Percentiles rank a stretch among this genome's conserved stretches.
Evolutionary conservation across 768 basidiomycete species (phyloP).

Genomic region (Leccinum variicolor): DNA sequence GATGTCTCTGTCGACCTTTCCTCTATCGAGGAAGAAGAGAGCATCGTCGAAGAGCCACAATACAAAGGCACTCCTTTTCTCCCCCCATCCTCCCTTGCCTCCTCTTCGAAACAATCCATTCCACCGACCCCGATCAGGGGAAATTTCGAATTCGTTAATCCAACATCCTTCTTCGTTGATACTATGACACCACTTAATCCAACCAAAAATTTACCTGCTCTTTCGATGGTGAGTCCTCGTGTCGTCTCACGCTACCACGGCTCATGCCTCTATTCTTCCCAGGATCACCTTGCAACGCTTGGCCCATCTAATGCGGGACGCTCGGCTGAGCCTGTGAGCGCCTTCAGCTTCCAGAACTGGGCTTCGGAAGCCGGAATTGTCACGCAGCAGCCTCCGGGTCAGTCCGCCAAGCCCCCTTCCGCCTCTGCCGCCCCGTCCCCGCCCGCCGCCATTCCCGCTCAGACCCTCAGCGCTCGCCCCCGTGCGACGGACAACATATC

Average conservation of each 20-base stretch:
- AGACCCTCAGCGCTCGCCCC: conserved; percentile 17
- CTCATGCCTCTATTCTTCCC: conserved; percentile 2
- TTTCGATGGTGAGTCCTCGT: conserved; percentile 27
- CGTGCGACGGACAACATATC: conserved; percentile 30
- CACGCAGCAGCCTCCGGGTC: conserved; percentile 16
- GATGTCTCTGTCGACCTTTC: conserved; percentile 1
- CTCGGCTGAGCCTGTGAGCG: conserved; percentile 13
- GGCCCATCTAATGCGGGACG: conserved; percentile 24
- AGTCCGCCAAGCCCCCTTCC: conserved; percentile 3
- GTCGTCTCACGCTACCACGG: not conserved
- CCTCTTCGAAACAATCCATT: conserved; percentile 10
- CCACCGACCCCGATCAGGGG: conserved; percentile 20
- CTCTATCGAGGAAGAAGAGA: conserved; percentile 20
- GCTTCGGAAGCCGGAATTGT: conserved; percentile 30
- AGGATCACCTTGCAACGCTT: conserved; percentile 30
- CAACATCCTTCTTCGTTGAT: conserved; percentile 24
- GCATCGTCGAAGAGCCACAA: conserved; percentile 17
- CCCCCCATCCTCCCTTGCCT: not conserved
- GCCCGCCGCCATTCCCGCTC: conserved; percentile 1
- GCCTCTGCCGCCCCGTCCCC: conserved; percentile 7
- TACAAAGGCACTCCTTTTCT: conserved; percentile 1
- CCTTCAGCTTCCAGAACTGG: conserved; percentile 29
- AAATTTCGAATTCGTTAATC: conserved; percentile 28
- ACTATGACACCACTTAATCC: conserved; percentile 19
- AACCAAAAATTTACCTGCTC: conserved; percentile 27